Percentiles rank a stretch among this genome's conserved stretches.
phyloP scores from a whole-genome alignment of 2,329 filamentous ascomycete genomes.

The Saccharata proteae region DNA sequence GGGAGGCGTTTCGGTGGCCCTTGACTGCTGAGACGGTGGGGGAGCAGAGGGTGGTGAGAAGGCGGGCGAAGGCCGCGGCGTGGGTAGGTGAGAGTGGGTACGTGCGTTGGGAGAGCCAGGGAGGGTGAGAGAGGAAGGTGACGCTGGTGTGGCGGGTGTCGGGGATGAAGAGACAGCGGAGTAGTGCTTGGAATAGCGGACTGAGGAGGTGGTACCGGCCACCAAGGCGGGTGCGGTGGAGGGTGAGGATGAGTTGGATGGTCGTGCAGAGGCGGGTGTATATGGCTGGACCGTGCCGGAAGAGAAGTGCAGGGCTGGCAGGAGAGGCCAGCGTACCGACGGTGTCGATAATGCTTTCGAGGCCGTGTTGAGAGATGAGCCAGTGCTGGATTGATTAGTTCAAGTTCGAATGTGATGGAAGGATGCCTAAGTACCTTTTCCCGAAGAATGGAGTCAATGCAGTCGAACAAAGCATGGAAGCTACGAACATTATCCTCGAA shows the following conservation, averaged over 20 bases:
- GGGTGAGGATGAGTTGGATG: constrained; percentile 39
- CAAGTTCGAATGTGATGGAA: constrained; percentile 4
- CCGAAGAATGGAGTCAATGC: constrained; percentile 19
- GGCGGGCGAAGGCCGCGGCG: constrained; percentile 36
- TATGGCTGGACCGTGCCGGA: constrained; percentile 26
- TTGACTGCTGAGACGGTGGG: constrained; percentile 46
- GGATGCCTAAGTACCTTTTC: constrained; percentile 7
- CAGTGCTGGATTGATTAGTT: constrained; percentile 17
- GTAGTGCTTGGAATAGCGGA: constrained; percentile 40
- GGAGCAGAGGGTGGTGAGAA: constrained; percentile 49
- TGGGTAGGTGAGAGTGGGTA: constrained; percentile 48
- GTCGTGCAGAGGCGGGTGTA: constrained; percentile 44
- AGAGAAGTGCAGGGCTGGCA: constrained; percentile 16
- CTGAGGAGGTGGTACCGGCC: constrained; percentile 50
- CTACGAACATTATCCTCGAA: constrained; percentile 3
- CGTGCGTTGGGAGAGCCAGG: constrained; percentile 31
- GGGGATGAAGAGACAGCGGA: constrained; percentile 43
- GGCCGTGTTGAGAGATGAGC: constrained; percentile 30
- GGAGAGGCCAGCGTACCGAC: constrained; percentile 24
- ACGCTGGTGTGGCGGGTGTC: constrained; percentile 15
- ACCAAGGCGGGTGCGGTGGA: constrained; percentile 45
- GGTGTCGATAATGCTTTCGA: constrained; percentile 28
- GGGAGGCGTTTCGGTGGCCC: constrained; percentile 23
- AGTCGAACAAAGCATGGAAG: constrained; percentile 8
- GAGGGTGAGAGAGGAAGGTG: constrained; percentile 15